phyloP scores from a whole-genome alignment of 2,329 filamentous ascomycete species.

The Pestalotiopsis sp. region DNA sequence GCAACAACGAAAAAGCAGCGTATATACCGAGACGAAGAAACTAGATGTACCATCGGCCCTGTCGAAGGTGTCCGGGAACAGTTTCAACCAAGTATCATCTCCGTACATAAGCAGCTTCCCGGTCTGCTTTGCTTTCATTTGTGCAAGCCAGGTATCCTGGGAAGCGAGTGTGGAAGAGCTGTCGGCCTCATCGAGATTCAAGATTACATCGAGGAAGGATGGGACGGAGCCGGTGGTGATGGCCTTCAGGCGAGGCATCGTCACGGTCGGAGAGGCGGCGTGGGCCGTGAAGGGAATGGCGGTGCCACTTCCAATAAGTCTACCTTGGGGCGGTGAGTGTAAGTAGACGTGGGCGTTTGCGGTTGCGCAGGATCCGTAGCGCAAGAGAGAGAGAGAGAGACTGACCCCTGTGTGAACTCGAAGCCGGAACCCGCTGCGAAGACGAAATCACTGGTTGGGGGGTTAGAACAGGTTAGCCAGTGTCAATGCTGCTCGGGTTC shows the following conservation, averaged over 20 bases:
- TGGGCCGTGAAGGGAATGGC: slow-evolving; percentile 94
- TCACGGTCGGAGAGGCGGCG: slow-evolving; percentile 95
- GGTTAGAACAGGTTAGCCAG: not conserved
- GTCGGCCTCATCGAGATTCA: slow-evolving; percentile 95
- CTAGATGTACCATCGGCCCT: slow-evolving; percentile 91
- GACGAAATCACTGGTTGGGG: slow-evolving; percentile 80
- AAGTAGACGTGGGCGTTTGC: not conserved
- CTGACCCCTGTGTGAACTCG: slow-evolving; percentile 81
- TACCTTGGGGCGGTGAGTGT: slow-evolving; percentile 36
- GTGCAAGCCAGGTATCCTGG: slow-evolving; percentile 95
- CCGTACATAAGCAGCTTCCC: slow-evolving; percentile 93
- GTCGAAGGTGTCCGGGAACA: slow-evolving; percentile 88
- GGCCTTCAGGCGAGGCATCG: slow-evolving; percentile 96
- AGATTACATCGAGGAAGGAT: slow-evolving; percentile 93
- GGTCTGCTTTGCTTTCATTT: slow-evolving; percentile 73
- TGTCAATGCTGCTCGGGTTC: not conserved
- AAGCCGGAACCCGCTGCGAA: slow-evolving; percentile 82
- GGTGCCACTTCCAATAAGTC: slow-evolving; percentile 79
- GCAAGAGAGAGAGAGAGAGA: not conserved
- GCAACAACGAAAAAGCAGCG: slow-evolving; percentile 40
- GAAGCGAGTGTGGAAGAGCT: slow-evolving; percentile 83
- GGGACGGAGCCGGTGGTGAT: slow-evolving; percentile 98
- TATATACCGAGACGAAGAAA: slow-evolving; percentile 87
- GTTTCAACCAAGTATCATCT: slow-evolving; percentile 97
- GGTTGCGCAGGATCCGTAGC: not conserved